A percentile compares a stretch with the other conserved stretches of the same genome.
These are phyloP conservation scores for Populus hybrid DNA, from an alignment of 441 rosid species.

Conservation along the genomic window DNA sequence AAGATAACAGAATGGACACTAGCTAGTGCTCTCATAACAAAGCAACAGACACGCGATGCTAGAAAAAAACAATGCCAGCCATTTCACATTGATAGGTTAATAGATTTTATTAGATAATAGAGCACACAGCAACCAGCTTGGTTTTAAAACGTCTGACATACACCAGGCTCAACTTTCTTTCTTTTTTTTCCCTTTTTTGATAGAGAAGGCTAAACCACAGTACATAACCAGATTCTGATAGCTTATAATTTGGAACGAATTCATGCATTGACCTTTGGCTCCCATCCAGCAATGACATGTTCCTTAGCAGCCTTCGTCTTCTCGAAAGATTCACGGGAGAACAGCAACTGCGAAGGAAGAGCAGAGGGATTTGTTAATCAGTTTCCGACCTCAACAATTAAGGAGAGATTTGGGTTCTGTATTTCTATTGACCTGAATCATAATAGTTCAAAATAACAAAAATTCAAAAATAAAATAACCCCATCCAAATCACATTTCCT, in stretches of 20 bases:
- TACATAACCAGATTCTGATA: conserved; percentile 10
- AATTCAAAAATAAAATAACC: background rate
- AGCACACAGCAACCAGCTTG: conserved; percentile 1
- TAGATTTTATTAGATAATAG: conserved; percentile 11
- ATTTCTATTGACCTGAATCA: background rate
- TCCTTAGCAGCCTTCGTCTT: conserved; percentile 56
- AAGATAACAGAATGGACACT: no score
- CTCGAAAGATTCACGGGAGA: conserved; percentile 56
- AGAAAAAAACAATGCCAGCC: background rate
- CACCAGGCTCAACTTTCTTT: background rate
- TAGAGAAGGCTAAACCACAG: conserved; percentile 7
- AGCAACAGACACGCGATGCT: no score
- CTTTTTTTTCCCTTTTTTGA: no score
- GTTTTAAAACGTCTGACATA: background rate
- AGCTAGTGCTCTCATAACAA: background rate
- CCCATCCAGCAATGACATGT: conserved; percentile 78
- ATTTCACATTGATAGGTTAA: background rate
- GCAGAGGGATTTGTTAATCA: background rate
- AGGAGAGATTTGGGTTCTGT: background rate
- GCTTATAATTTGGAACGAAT: conserved; percentile 18
- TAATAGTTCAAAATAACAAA: background rate
- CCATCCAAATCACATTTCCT: background rate
- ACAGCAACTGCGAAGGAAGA: conserved; percentile 36
- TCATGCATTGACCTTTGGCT: conserved; percentile 68
- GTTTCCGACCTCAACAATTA: background rate